Evolutionary conservation across 257 asterid genomes (phyloP).

Genomic region (Verbascum thapsus): DNA sequence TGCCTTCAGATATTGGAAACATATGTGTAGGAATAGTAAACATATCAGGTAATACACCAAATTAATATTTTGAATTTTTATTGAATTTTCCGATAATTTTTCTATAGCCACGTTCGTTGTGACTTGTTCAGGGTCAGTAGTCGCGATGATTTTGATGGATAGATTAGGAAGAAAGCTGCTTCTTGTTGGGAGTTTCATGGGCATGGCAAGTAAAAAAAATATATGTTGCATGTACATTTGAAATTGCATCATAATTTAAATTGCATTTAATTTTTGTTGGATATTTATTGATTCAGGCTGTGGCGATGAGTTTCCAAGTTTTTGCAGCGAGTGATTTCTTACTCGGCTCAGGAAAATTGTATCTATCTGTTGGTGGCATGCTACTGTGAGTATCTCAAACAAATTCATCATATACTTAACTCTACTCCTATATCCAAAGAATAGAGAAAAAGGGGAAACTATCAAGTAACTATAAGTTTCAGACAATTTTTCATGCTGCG

Average conservation of each 20-base stretch:
- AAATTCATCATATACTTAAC: conserved; percentile 19
- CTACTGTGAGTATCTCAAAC: conserved; percentile 65
- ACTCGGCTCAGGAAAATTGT: conserved; percentile 44
- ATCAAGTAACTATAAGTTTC: neutral
- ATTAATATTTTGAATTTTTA: conserved; percentile 2
- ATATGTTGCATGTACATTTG: neutral
- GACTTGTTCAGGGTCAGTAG: conserved; percentile 61
- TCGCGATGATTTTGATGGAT: conserved; percentile 94
- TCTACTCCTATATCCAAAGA: too few species aligned
- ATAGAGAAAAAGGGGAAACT: too few species aligned
- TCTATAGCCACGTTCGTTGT: conserved; percentile 22
- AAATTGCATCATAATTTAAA: neutral
- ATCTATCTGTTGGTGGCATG: conserved; percentile 81
- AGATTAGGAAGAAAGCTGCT: conserved; percentile 87
- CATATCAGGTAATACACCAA: conserved; percentile 57
- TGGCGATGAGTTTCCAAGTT: conserved; percentile 71
- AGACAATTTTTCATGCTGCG: neutral
- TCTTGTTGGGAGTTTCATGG: conserved; percentile 85
- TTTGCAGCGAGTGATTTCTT: conserved; percentile 55
- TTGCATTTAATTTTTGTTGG: conserved; percentile 19
- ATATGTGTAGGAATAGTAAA: conserved; percentile 78
- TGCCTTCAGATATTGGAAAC: conserved; percentile 82
- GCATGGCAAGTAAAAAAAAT: conserved; percentile 74
- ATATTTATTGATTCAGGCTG: conserved; percentile 52
- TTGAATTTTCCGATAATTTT: conserved; percentile 3